Percentiles rank a stretch among this genome's conserved stretches.
phyloP scores from a whole-genome alignment of 805 yeast species.

The Candida insectalens region DNA sequence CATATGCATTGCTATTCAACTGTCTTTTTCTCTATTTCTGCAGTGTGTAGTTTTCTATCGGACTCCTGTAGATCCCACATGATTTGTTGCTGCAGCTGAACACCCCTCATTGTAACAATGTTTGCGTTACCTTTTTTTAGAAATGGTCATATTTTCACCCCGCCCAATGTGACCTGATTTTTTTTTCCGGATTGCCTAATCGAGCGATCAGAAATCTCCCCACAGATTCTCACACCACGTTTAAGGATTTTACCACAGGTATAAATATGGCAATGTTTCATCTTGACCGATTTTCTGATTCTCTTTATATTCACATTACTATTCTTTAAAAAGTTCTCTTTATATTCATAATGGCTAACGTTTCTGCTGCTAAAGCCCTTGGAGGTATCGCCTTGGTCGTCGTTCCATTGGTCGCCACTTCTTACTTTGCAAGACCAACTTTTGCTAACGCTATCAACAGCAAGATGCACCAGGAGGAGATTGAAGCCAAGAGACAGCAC shows the following conservation, averaged over 20 bases:
- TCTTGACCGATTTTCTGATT: neutral
- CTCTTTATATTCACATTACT: neutral
- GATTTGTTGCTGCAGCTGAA: too few species aligned
- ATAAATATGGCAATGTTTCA: neutral
- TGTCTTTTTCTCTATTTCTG: too few species aligned
- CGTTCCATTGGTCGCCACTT: slow-evolving; percentile 18
- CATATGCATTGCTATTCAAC: too few species aligned
- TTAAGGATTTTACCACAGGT: neutral
- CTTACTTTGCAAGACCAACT: slow-evolving; percentile 22
- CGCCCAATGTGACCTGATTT: too few species aligned
- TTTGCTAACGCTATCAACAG: slow-evolving; percentile 26
- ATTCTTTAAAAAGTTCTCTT: neutral
- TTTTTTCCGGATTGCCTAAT: too few species aligned
- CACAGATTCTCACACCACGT: neutral
- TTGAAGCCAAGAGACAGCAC: slow-evolving; percentile 20
- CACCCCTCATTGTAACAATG: too few species aligned
- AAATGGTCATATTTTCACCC: too few species aligned
- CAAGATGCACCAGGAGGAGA: slow-evolving; percentile 23
- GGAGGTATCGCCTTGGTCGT: slow-evolving; percentile 22
- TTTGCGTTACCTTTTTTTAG: too few species aligned
- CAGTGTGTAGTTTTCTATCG: too few species aligned
- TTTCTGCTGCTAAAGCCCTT: slow-evolving; percentile 19
- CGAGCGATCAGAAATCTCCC: too few species aligned
- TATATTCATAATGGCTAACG: slow-evolving; percentile 14
- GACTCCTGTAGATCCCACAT: too few species aligned